phyloP scores from a whole-genome alignment of 2,329 filamentous ascomycete genomes.

The Calonectria henricotiae region DNA sequence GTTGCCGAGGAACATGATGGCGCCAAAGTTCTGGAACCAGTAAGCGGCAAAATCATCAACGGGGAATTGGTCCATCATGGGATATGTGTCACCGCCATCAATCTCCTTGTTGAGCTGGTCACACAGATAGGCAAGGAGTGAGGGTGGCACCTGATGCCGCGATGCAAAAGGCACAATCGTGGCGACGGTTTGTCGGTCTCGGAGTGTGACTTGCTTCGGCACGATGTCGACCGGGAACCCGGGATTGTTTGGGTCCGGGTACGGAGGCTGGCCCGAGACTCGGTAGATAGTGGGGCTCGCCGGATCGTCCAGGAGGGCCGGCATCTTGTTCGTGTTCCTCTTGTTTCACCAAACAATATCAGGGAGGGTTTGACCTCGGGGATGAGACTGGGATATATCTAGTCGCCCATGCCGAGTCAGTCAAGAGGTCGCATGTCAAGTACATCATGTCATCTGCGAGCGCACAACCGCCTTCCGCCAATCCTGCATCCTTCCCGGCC shows the following conservation, averaged over 20 bases:
- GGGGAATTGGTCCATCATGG: constrained; percentile 84
- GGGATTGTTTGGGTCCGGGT: constrained; percentile 74
- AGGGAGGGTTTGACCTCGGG: background rate
- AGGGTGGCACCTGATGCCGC: constrained; percentile 82
- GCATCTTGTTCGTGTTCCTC: constrained; percentile 68
- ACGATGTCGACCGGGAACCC: constrained; percentile 79
- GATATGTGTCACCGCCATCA: constrained; percentile 92
- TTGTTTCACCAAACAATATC: constrained; percentile 11
- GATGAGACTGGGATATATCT: constrained; percentile 8
- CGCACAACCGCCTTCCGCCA: constrained; percentile 1
- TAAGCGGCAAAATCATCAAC: constrained; percentile 84
- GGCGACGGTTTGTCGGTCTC: constrained; percentile 87
- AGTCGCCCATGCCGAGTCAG: constrained; percentile 12
- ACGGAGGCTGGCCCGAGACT: constrained; percentile 77
- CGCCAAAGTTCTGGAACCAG: constrained; percentile 94
- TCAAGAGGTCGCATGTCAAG: constrained; percentile 7
- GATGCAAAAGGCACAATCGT: constrained; percentile 88
- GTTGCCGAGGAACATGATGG: constrained; percentile 88
- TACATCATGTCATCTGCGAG: constrained; percentile 12
- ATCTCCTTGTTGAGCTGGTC: constrained; percentile 93
- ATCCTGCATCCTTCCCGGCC: constrained; percentile 1
- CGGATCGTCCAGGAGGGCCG: constrained; percentile 85
- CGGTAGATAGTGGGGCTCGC: constrained; percentile 80
- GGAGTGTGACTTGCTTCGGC: constrained; percentile 84
- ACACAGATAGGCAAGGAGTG: constrained; percentile 83